Evolutionary conservation across 1,284 basidiomycete species (phyloP).

Genomic region (Papiliotrema nemorosa): DNA sequence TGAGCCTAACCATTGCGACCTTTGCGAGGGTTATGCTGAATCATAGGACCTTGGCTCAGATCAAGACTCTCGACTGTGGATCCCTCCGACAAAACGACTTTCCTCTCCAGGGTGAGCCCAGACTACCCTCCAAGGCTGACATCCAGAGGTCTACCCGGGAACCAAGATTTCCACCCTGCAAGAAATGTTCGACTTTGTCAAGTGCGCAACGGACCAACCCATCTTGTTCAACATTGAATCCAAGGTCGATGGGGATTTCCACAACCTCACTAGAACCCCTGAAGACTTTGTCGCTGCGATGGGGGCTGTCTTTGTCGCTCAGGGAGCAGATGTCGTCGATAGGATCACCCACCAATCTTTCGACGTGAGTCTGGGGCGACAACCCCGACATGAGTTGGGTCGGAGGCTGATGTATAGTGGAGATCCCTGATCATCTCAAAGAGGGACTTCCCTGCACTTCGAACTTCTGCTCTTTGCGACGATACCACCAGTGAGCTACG

Average conservation of each 20-base stretch:
- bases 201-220: conserved; percentile 56
- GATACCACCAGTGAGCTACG: conserved; percentile 26
- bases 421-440: conserved; percentile 34
- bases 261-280: conserved; percentile 59
- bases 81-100: conserved; percentile 61
- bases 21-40: neutral
- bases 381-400: neutral
- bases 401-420: conserved; percentile 20
- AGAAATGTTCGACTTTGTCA: conserved; percentile 69
- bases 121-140: neutral
- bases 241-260: conserved; percentile 62
- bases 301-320: conserved; percentile 20
- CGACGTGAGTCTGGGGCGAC: conserved; percentile 14
- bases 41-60: conserved; percentile 61
- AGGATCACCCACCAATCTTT: conserved; percentile 42
- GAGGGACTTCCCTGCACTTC: conserved; percentile 27
- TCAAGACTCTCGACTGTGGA: conserved; percentile 73
- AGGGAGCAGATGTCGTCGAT: conserved; percentile 26
- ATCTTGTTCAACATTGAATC: conserved; percentile 75
- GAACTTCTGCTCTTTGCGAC: conserved; percentile 37
- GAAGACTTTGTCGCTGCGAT: conserved; percentile 61
- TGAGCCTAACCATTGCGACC: neutral
- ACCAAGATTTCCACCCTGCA: conserved; percentile 66
- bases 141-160: conserved; percentile 50
- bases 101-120: conserved; percentile 53